These are phyloP conservation scores for Sphaerulina vaccinii DNA, from an alignment of 2,329 filamentous ascomycete genomes.

Conservation along the genomic window DNA sequence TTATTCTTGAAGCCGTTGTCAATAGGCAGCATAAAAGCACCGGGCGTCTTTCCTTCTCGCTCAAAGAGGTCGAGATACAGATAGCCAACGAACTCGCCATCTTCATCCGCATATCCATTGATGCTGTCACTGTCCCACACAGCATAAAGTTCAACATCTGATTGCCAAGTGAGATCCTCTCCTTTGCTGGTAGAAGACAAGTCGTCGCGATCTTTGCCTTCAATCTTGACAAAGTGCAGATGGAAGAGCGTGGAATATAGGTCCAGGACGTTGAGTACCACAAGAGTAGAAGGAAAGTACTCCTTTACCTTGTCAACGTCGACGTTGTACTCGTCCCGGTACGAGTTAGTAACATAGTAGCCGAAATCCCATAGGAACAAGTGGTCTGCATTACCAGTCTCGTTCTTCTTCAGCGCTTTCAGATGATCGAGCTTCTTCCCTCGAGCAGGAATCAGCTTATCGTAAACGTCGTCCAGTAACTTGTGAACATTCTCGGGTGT, in stretches of 20 bases:
- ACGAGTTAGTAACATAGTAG: constrained; percentile 54
- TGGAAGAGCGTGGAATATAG: constrained; percentile 17
- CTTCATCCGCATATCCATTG: background rate
- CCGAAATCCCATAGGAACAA: constrained; percentile 1
- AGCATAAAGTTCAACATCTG: constrained; percentile 17
- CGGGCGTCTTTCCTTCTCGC: constrained; percentile 1
- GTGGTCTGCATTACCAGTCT: background rate
- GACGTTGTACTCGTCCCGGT: constrained; percentile 72
- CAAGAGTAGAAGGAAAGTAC: constrained; percentile 16
- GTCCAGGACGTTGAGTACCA: constrained; percentile 10
- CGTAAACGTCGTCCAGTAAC: constrained; percentile 51
- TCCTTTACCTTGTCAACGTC: constrained; percentile 67
- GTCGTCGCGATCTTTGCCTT: constrained; percentile 60
- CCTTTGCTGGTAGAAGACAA: constrained; percentile 42
- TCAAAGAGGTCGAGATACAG: constrained; percentile 16
- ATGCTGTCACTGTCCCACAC: constrained; percentile 8
- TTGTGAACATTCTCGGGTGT: constrained; percentile 65
- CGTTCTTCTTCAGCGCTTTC: constrained; percentile 7
- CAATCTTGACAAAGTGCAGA: constrained; percentile 29
- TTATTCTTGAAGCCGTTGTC: constrained; percentile 5
- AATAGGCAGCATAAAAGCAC: constrained; percentile 5
- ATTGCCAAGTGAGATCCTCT: constrained; percentile 16
- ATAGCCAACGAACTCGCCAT: constrained; percentile 15
- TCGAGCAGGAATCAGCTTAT: background rate
- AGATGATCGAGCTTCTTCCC: background rate